Evolutionary conservation across 495 filamentous ascomycete genomes (phyloP).

Genomic region (Barbatosphaeria neglecta): DNA sequence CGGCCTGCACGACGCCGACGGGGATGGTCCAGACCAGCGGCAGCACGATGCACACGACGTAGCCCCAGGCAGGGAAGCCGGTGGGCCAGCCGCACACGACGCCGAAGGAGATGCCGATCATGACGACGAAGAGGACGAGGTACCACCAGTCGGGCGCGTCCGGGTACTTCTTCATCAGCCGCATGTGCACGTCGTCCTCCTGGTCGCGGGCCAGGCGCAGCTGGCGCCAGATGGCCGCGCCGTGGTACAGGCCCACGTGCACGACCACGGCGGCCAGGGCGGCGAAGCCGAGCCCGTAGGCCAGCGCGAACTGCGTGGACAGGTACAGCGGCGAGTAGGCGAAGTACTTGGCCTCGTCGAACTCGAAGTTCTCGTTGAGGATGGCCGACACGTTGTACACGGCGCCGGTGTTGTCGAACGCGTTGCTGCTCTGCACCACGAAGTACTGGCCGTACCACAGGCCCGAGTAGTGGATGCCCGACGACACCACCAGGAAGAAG

Average conservation of each 20-base stretch:
- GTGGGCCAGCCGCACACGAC: slow-evolving; percentile 54
- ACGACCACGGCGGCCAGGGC: slow-evolving; percentile 55
- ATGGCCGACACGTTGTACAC: slow-evolving; percentile 44
- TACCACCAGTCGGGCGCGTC: slow-evolving; percentile 49
- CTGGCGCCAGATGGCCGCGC: slow-evolving; percentile 44
- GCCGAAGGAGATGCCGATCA: slow-evolving; percentile 31
- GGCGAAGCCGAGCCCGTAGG: slow-evolving; percentile 60
- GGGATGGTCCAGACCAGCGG: slow-evolving; percentile 43
- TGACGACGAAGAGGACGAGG: slow-evolving; percentile 25
- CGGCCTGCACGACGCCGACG: slow-evolving; percentile 48
- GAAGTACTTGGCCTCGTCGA: slow-evolving; percentile 42
- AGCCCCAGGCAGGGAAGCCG: slow-evolving; percentile 52
- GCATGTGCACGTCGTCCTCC: slow-evolving; percentile 58
- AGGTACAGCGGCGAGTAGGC: slow-evolving; percentile 51
- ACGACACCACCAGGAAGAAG: slow-evolving; percentile 40
- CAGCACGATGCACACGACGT: slow-evolving; percentile 47
- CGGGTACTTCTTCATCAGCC: slow-evolving; percentile 46
- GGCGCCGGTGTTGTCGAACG: slow-evolving; percentile 50
- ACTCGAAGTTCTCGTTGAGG: slow-evolving; percentile 32
- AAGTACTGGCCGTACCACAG: slow-evolving; percentile 52
- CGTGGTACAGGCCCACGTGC: slow-evolving; percentile 50
- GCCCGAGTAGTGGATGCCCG: slow-evolving; percentile 51
- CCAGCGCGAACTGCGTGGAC: slow-evolving; percentile 48
- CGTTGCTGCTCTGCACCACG: slow-evolving; percentile 41
- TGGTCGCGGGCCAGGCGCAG: slow-evolving; percentile 39